These are phyloP conservation scores for Globisporangium canariense DNA, from an alignment of 352 stramenopile species.

Conservation along the genomic window DNA sequence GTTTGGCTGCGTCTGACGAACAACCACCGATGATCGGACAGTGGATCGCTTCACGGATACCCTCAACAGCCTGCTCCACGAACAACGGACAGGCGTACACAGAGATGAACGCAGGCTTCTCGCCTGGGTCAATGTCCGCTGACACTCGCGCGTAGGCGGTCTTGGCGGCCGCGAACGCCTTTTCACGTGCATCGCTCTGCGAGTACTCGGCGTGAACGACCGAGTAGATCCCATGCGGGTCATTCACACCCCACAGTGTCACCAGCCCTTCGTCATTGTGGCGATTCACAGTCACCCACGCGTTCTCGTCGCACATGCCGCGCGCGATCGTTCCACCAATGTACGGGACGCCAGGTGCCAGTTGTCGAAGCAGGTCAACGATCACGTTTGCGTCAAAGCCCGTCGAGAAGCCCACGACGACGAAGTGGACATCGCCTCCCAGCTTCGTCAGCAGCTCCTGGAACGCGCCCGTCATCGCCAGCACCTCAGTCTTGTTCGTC, in stretches of 20 bases:
- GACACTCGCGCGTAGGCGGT: conserved; percentile 53
- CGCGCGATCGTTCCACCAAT: conserved; percentile 82
- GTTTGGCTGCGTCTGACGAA: conserved; percentile 73
- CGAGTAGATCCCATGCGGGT: conserved; percentile 77
- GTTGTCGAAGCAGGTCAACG: conserved; percentile 63
- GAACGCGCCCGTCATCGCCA: conserved; percentile 75
- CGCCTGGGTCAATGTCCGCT: conserved; percentile 51
- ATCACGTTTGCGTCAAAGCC: conserved; percentile 76
- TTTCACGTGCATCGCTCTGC: conserved; percentile 73
- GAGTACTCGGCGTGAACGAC: conserved; percentile 81
- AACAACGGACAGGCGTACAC: conserved; percentile 81
- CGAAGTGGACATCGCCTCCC: conserved; percentile 72
- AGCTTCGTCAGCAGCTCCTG: conserved; percentile 81
- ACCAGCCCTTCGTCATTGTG: conserved; percentile 82
- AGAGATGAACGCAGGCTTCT: conserved; percentile 77
- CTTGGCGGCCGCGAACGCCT: conserved; percentile 72
- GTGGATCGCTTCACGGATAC: conserved; percentile 73
- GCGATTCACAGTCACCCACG: conserved; percentile 85
- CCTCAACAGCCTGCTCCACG: conserved; percentile 79
- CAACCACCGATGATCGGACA: conserved; percentile 83
- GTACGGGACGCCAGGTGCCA: conserved; percentile 77
- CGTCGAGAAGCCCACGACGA: conserved; percentile 84
- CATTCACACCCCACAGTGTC: conserved; percentile 84
- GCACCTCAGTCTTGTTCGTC: conserved; percentile 66
- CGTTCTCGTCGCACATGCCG: conserved; percentile 84